Percentiles rank a stretch among this genome's conserved stretches.
Evolutionary conservation across 2,329 filamentous ascomycete genomes (phyloP).

Genomic region (Dendryphion nanum): DNA sequence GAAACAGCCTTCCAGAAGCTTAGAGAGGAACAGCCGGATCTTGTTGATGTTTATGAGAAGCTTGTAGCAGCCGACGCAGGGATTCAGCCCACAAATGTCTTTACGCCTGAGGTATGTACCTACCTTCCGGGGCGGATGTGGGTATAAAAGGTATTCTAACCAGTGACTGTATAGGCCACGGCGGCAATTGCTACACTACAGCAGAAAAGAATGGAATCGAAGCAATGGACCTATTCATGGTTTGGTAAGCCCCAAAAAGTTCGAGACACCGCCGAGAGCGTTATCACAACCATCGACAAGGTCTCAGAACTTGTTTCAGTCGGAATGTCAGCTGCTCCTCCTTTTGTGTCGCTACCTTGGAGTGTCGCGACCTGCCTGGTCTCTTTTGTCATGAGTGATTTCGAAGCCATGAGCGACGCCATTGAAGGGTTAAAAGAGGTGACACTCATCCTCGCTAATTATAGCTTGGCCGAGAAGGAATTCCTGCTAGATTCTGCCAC

Average conservation of each 20-base stretch:
- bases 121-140: too few species aligned
- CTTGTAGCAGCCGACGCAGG: not conserved
- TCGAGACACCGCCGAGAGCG: conserved; percentile 2
- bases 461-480: conserved; percentile 1
- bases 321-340: conserved; percentile 2
- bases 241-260: conserved; percentile 2
- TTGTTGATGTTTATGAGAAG: not conserved
- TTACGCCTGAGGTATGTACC: too few species aligned
- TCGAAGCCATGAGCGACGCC: conserved; percentile 58
- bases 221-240: conserved; percentile 2
- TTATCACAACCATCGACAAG: not conserved
- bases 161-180: too few species aligned
- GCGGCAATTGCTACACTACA: not conserved
- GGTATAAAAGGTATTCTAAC: too few species aligned
- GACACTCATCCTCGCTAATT: conserved; percentile 1
- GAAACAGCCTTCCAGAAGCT: conserved; percentile 1
- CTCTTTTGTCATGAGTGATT: conserved; percentile 43
- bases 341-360: conserved; percentile 3
- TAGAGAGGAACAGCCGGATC: not conserved
- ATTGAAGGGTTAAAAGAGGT: conserved; percentile 2
- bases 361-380: conserved; percentile 1
- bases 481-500: not conserved
- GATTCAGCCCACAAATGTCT: not conserved
- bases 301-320: conserved; percentile 1
- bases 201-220: conserved; percentile 1